Percentiles rank a stretch among this genome's conserved stretches.
Evolutionary conservation across 2,329 filamentous ascomycete genomes (phyloP).

Genomic region (Penicillium palitans): DNA sequence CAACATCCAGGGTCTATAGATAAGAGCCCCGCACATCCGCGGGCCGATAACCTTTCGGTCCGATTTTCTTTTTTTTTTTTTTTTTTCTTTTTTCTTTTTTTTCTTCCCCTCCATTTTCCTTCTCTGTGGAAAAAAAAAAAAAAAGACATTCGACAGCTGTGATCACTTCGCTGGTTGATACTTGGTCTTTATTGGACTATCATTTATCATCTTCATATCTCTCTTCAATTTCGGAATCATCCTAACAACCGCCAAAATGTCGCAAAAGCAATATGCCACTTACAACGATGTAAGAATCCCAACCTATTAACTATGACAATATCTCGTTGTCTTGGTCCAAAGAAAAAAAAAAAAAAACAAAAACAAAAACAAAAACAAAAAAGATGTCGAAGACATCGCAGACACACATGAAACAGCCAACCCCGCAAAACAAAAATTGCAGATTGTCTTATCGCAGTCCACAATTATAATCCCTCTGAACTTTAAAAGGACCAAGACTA

Average conservation of each 20-base stretch:
- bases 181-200: background rate
- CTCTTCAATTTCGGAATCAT: background rate
- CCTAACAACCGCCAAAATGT: slow-evolving; percentile 57
- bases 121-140: background rate
- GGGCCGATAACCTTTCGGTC: slow-evolving; percentile 14
- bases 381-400: background rate
- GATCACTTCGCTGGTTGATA: background rate
- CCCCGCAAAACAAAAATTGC: slow-evolving; percentile 7
- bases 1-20: background rate
- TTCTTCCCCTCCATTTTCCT: background rate
- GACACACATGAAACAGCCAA: background rate
- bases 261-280: slow-evolving; percentile 83
- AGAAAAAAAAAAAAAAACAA: no score
- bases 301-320: background rate
- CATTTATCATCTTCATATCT: background rate
- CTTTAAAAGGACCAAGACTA: slow-evolving; percentile 9
- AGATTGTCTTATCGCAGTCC: slow-evolving; percentile 9
- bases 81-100: slow-evolving; percentile 1
- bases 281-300: slow-evolving; percentile 75
- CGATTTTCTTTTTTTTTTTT: slow-evolving; percentile 16
- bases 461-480: background rate
- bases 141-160: background rate
- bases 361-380: no score
- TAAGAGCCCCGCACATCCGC: background rate
- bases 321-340: background rate